Evolutionary conservation across 495 filamentous ascomycete genomes (phyloP).

Genomic region (Zalerion maritima): DNA sequence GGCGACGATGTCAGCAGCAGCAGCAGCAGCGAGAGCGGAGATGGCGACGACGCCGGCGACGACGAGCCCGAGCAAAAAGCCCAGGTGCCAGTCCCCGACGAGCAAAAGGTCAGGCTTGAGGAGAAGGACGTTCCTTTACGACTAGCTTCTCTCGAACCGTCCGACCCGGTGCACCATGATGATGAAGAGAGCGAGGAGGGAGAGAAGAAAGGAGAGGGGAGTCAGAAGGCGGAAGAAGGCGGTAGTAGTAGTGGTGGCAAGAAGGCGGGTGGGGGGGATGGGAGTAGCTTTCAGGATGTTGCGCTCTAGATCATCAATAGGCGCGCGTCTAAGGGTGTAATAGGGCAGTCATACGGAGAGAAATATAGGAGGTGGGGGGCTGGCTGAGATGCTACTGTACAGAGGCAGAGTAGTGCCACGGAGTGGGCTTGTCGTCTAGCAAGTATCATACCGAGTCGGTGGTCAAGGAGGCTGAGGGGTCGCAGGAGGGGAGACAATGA

Average conservation of each 20-base stretch:
- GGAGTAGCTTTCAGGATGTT: conserved; percentile 39
- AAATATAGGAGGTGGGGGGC: too few relatives aligned
- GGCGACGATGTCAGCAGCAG: too few relatives aligned
- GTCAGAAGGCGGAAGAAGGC: conserved; percentile 11
- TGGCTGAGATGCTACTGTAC: too few relatives aligned
- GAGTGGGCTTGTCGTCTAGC: too few relatives aligned
- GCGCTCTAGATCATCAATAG: conserved; percentile 21
- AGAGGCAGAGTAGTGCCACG: too few relatives aligned
- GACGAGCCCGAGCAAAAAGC: conserved; percentile 17
- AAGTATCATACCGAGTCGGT: too few relatives aligned
- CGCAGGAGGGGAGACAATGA: too few relatives aligned
- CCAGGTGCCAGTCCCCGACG: conserved; percentile 22
- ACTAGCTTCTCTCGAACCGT: conserved; percentile 9
- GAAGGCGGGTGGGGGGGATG: conserved; percentile 19
- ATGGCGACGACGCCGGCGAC: conserved; percentile 20
- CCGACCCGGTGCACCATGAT: conserved; percentile 15
- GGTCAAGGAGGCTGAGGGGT: too few relatives aligned
- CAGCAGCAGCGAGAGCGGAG: conserved; percentile 12
- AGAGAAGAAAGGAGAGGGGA: conserved; percentile 16
- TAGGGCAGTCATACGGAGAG: too few relatives aligned
- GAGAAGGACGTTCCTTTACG: conserved; percentile 35
- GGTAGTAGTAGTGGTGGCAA: conserved; percentile 5
- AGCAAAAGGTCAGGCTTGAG: conserved; percentile 41
- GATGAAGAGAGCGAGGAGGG: conserved; percentile 17
- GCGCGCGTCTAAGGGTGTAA: not conserved